Evolutionary conservation across 345 rosid species (phyloP).

Genomic region (Gossypium bickii): DNA sequence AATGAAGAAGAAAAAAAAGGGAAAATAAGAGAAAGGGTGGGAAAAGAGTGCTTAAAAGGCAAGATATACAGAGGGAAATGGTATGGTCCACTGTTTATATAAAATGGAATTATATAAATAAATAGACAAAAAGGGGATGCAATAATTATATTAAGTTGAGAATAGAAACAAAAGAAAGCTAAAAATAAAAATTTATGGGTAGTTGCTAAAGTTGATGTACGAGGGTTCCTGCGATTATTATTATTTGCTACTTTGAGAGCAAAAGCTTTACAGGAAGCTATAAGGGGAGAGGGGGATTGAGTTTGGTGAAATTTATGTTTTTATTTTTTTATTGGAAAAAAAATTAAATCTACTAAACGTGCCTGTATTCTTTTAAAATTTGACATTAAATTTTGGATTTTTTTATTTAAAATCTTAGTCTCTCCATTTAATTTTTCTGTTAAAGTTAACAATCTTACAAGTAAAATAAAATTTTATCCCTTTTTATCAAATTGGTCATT

Average conservation of each 20-base stretch:
- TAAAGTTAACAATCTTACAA: too few species aligned
- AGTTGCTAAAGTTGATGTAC: conserved; percentile 1
- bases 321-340: background rate
- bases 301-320: background rate
- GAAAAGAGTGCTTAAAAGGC: conserved; percentile 69
- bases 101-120: background rate
- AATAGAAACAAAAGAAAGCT: conserved; percentile 21
- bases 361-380: too few species aligned
- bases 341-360: too few species aligned
- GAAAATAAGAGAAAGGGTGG: conserved; percentile 21
- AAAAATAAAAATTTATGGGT: background rate
- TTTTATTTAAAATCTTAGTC: too few species aligned
- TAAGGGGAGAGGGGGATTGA: background rate
- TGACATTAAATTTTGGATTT: too few species aligned
- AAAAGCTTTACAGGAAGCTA: background rate
- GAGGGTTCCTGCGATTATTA: conserved; percentile 18
- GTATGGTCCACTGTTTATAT: conserved; percentile 17
- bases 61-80: conserved; percentile 37
- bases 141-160: conserved; percentile 5
- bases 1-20: conserved; percentile 20
- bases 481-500: too few species aligned
- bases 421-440: rapidly evolving
- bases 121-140: conserved; percentile 15
- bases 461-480: too few species aligned
- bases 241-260: background rate